phyloP scores from a whole-genome alignment of 495 filamentous ascomycete species.

The Hyphodiscus hymeniophilus region DNA sequence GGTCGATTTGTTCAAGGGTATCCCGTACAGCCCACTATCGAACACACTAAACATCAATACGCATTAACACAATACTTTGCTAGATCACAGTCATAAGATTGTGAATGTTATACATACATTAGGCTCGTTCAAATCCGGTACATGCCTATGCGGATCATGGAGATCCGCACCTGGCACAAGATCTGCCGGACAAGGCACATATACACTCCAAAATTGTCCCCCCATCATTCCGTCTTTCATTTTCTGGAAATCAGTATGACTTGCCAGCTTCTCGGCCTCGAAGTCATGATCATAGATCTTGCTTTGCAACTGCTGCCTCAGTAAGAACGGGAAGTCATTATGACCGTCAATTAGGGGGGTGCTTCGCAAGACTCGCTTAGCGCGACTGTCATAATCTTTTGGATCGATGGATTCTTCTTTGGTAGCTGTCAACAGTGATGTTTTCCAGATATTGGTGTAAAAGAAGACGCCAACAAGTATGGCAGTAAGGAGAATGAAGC shows the following conservation, averaged over 20 bases:
- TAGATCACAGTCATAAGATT: no score
- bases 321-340: constrained; percentile 27
- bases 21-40: constrained; percentile 22
- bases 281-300: constrained; percentile 23
- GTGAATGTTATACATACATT: neutral
- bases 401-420: no score
- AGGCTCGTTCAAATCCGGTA: neutral
- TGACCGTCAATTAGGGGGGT: constrained; percentile 25
- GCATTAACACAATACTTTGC: no score
- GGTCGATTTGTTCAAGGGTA: constrained; percentile 29
- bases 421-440: no score
- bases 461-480: no score
- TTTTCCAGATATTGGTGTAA: no score
- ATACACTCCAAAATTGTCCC: constrained; percentile 33
- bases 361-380: neutral
- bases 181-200: constrained; percentile 7
- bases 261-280: constrained; percentile 22
- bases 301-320: constrained; percentile 26
- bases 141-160: no score
- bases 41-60: no score
- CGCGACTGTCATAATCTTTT: neutral
- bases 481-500: no score
- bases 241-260: constrained; percentile 12
- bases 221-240: constrained; percentile 21
- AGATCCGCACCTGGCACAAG: no score